phyloP scores from a whole-genome alignment of 805 yeast genomes.

The Saccharomycopsis fibuligera region DNA sequence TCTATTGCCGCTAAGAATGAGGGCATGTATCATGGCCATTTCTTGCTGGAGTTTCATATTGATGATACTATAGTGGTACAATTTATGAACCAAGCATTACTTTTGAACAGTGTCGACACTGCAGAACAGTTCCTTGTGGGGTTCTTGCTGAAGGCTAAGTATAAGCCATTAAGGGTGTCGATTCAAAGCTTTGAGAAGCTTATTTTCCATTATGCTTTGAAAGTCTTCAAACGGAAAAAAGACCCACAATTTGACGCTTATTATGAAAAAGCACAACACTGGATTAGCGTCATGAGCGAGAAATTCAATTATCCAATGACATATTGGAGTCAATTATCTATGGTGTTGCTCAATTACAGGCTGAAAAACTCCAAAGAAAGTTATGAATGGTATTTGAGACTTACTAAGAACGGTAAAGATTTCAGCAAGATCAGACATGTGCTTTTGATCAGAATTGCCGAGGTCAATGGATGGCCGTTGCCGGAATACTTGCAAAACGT shows the following conservation, averaged over 20 bases:
- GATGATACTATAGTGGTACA: slow-evolving; percentile 8
- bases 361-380: slow-evolving; percentile 1
- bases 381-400: slow-evolving; percentile 1
- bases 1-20: background rate
- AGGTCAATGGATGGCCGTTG: slow-evolving; percentile 17
- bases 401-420: slow-evolving; percentile 26
- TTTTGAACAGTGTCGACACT: background rate
- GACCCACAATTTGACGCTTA: no score
- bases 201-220: slow-evolving; percentile 3
- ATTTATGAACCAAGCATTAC: slow-evolving; percentile 6
- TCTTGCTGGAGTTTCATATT: background rate
- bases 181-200: slow-evolving; percentile 8
- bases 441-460: slow-evolving; percentile 13
- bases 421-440: slow-evolving; percentile 26
- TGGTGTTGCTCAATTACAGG: slow-evolving; percentile 13
- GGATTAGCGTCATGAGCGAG: slow-evolving; percentile 11
- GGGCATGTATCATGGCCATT: background rate
- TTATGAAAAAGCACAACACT: slow-evolving; percentile 4
- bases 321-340: slow-evolving; percentile 13
- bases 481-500: slow-evolving; percentile 12
- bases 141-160: slow-evolving; percentile 8
- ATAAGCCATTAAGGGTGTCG: background rate
- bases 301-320: slow-evolving; percentile 9
- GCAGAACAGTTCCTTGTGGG: slow-evolving; percentile 9
- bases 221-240: no score